phyloP scores from a whole-genome alignment of 768 basidiomycete species.

The Lanmaoa rubissima region DNA sequence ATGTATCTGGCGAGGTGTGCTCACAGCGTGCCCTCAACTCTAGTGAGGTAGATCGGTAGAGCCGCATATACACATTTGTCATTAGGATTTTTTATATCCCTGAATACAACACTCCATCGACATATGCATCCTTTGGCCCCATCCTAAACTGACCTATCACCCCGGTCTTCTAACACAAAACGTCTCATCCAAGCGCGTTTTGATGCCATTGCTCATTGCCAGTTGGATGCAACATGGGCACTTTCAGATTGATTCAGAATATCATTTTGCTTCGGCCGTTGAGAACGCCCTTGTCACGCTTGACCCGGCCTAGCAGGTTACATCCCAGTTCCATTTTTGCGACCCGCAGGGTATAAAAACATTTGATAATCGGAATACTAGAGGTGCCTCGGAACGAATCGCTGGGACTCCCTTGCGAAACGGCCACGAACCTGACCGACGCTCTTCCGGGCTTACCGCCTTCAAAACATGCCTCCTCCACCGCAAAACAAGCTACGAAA shows the following conservation, averaged over 20 bases:
- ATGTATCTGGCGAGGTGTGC: not conserved
- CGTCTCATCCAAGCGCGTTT: not conserved
- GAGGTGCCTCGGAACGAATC: too few relatives aligned
- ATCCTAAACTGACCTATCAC: not conserved
- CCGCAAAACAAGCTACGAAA: too few relatives aligned
- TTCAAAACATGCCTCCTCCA: too few relatives aligned
- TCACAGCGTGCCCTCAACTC: not conserved
- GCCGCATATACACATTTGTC: conserved; percentile 3
- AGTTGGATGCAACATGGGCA: not conserved
- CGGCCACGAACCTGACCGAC: too few relatives aligned
- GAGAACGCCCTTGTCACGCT: too few relatives aligned
- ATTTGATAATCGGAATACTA: too few relatives aligned
- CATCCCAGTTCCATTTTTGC: too few relatives aligned
- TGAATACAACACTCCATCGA: conserved; percentile 9
- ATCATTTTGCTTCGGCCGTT: not conserved
- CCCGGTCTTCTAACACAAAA: not conserved
- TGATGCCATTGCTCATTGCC: not conserved
- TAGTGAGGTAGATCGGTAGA: conserved; percentile 36
- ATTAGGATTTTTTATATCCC: not conserved
- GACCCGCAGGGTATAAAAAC: too few relatives aligned
- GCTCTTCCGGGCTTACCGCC: too few relatives aligned
- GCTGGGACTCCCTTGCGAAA: too few relatives aligned
- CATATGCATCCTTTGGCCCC: not conserved
- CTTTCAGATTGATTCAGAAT: too few relatives aligned
- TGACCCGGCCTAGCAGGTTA: too few relatives aligned